Evolutionary conservation across 2,329 filamentous ascomycete genomes (phyloP).

Genomic region (Biscogniauxia mediterranea): DNA sequence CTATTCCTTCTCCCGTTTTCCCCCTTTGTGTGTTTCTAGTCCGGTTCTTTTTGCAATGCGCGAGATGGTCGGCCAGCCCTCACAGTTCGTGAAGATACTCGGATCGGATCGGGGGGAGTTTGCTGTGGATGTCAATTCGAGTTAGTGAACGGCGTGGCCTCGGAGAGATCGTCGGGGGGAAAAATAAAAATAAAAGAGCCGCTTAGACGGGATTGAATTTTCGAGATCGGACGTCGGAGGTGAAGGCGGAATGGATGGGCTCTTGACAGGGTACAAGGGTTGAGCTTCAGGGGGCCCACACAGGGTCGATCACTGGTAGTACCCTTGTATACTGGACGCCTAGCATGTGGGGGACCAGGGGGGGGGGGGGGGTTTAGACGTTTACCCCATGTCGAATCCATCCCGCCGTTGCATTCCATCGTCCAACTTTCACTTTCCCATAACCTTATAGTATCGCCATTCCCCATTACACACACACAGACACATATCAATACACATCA

Average conservation of each 20-base stretch:
- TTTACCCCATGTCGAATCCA: not conserved
- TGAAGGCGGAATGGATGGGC: not conserved
- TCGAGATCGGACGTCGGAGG: slow-evolving; percentile 15
- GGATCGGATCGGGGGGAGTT: not conserved
- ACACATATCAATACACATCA: not conserved
- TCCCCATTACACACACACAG: no score
- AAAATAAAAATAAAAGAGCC: no score
- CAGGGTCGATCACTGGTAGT: not conserved
- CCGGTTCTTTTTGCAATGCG: no score
- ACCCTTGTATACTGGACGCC: not conserved
- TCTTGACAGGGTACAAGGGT: not conserved
- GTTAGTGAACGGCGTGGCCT: no score
- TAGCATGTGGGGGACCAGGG: not conserved
- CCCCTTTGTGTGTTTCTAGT: not conserved
- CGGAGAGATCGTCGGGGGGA: not conserved
- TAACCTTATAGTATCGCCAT: no score
- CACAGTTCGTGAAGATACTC: not conserved
- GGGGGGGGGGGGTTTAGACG: not conserved
- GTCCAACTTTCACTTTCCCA: not conserved
- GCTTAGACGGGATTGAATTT: not conserved
- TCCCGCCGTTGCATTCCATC: not conserved
- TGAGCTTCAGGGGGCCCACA: not conserved
- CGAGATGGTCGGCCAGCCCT: no score
- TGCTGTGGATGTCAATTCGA: not conserved
- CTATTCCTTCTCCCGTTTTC: not conserved